Conservation (phyloP, 208 protist genomes). For the Crithidia thermophila region DNA sequence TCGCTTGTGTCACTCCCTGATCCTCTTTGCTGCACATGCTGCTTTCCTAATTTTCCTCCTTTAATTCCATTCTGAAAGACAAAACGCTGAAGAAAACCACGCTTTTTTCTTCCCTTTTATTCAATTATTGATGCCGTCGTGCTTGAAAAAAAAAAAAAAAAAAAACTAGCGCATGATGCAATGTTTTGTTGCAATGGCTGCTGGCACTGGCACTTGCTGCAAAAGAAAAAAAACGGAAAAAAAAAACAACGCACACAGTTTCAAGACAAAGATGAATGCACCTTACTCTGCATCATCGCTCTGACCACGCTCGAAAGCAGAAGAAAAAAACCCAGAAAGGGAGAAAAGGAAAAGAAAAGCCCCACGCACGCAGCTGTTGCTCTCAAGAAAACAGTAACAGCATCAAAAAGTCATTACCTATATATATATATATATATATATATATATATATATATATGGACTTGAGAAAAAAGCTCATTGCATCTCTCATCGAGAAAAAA, state of each 20-base stretch:
- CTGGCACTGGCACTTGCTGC: neutral
- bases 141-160: neutral
- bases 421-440: neutral
- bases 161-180: neutral
- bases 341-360: neutral
- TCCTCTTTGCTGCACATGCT: neutral
- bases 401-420: neutral
- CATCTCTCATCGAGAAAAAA: neutral
- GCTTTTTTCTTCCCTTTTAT: too few species aligned
- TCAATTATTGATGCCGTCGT: neutral
- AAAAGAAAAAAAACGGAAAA: constrained; percentile 5
- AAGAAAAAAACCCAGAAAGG: neutral
- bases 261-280: neutral
- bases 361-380: neutral
- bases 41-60: too few species aligned
- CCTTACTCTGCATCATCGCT: too few species aligned
- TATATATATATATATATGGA: neutral
- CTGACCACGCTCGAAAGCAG: neutral
- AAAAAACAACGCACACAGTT: neutral
- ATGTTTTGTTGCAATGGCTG: neutral
- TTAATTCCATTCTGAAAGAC: too few species aligned
- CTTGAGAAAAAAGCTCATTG: neutral
- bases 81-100: too few species aligned
- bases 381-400: neutral
- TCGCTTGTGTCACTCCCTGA: neutral